Base-by-base conservation (phyloP, 139 green algal genomes). In the Tetratostichococcus sp. region DNA sequence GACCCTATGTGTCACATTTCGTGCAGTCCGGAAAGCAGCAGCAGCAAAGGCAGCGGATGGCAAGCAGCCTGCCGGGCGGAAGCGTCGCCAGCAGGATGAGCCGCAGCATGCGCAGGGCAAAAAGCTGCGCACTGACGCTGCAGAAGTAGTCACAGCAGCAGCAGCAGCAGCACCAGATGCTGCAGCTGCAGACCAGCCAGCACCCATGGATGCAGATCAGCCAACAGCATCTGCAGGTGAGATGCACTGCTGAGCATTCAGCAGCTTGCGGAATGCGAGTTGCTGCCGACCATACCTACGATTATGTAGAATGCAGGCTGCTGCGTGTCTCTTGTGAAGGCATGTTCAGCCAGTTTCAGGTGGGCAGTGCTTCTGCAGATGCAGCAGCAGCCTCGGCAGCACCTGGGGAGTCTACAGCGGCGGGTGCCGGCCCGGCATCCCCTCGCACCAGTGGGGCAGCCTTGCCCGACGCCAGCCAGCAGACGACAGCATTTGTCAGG, bases 401-500 rank as follows among this genome's bases (percentile, higher is more conserved):
- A 43, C 25, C 72, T 42, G 23, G 30, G 30, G 58, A 21, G 11
- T 58, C 32, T 26, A 30, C 59, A 26, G n/a, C 30, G 1, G 28
- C 16, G 28, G 28, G 65, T 35, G 65, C 8, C 1, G 65, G n/a
- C 26, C 22, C 28, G 62, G 11, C 26, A 68, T 5, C 28, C 8
- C 11, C n/a, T 16, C 11, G 19, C n/a, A 68, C n/a, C n/a, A n/a
- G n/a, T n/a, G 26, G 59, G n/a, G 35, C 17, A 1, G 70, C 70
- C 16, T 23, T 34, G 22, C 16, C 32, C 6, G 21, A 1, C 1
- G 58, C 42, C 32, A 69, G 43, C 11, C 43, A 1, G 30, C 73
- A 34, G 57, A 34, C 67, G 66, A 91, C 86, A 17, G 86, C 80
- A 1, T 91, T 91, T 68, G 73, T 91, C 1, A 84, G 80, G 39